Base-by-base conservation (phyloP, 2,329 filamentous ascomycete species). In the Monilinia fructicola region DNA sequence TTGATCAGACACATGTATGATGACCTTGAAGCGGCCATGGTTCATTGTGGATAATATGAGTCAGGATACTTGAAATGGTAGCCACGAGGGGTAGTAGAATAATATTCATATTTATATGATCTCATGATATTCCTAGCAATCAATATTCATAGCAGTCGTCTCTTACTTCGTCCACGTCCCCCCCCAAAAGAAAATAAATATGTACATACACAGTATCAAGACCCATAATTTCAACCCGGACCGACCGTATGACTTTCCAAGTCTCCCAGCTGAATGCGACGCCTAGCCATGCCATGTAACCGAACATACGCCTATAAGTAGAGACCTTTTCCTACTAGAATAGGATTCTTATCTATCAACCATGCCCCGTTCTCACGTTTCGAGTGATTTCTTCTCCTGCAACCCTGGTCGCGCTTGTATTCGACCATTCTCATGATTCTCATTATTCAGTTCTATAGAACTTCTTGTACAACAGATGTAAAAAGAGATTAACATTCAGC, bases 391-490 rank as follows among this genome's bases (percentile, higher is more conserved):
- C 28, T 50, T 50, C 28, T 12, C 12, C 1, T 59, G 26, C 42
- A 35, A 48, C 44, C 44, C 44, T 50, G 28, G 14, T 18, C 58
- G 16, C 11, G 4, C 42, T 4, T 16, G 5, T 16, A 18, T 18
- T 50, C 44, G 28, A 50, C 42, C 55, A 40, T 50, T 31, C 54
- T 67, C 60, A 72, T 69, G 67, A 71, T 55, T 89, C 56, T 67
- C 60, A 72, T 69, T 68, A 71, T 55, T 89, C 86, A 68, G 87
- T 89, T 69, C 87, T 82, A 77, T 99, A 99, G 79, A 99, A 99
- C 84, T 99, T 99, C 86, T 96, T 96, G 83, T 98, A 98, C 73
- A 99, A 86, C 78, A 98, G 83, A 84, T 99, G 95, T 82, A 99
- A 83, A 80, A 99, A 87, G 76, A 99, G 79, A 81, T 99, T 99